Percentiles rank a stretch among this genome's conserved stretches.
Conservation (phyloP, 306 rosid species). For the Quercus cerris region DNA sequence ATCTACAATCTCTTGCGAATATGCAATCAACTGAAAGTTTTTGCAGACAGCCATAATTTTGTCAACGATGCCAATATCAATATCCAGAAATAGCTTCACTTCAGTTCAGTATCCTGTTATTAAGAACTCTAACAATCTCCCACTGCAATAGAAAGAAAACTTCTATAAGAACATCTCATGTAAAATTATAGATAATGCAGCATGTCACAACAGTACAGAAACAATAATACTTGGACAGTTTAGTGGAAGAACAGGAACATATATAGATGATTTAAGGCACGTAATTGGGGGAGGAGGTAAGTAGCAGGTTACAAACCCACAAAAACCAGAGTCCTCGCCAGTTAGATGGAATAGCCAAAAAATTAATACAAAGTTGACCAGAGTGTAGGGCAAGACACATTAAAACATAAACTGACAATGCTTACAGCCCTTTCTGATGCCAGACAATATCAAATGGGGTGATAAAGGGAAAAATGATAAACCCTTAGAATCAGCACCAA, state of each 20-base stretch:
- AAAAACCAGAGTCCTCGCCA: not conserved
- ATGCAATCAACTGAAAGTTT: slow-evolving; percentile 49
- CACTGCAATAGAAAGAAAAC: slow-evolving; percentile 3
- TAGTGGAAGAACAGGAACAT: too few species aligned
- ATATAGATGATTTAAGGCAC: too few species aligned
- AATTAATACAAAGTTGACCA: not conserved
- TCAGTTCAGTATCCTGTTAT: not conserved
- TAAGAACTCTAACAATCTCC: not conserved
- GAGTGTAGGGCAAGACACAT: not conserved
- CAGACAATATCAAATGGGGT: too few species aligned
- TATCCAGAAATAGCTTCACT: not conserved
- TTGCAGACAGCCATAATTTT: slow-evolving; percentile 46
- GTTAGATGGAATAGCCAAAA: not conserved
- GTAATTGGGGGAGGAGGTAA: too few species aligned
- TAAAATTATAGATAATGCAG: not conserved
- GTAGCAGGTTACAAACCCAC: not conserved
- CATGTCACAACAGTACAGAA: not conserved
- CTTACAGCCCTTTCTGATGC: too few species aligned
- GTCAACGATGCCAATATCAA: not conserved
- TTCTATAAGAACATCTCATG: not conserved
- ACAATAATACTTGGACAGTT: not conserved
- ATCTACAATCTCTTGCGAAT: slow-evolving; percentile 72
- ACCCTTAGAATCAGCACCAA: too few species aligned
- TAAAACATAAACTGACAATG: not conserved
- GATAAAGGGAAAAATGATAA: too few species aligned